phyloP scores from a whole-genome alignment of 805 yeast species.

The Metschnikowia kunwiensis region DNA sequence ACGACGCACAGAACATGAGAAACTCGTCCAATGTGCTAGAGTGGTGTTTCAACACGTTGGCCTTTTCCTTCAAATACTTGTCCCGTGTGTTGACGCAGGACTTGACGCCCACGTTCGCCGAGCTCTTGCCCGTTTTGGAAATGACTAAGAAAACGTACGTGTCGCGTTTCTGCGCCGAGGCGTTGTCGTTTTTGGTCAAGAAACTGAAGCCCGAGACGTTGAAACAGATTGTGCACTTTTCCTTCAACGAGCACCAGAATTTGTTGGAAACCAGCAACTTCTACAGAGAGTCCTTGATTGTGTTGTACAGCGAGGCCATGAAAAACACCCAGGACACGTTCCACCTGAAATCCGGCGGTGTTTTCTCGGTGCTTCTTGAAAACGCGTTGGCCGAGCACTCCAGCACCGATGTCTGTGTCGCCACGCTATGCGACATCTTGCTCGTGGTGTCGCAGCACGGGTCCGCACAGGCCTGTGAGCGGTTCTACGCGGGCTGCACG shows the following conservation, averaged over 20 bases:
- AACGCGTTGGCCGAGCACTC: constrained; percentile 20
- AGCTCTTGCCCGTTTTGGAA: constrained; percentile 62
- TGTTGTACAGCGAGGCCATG: constrained; percentile 69
- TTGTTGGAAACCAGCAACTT: constrained; percentile 38
- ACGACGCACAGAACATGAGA: constrained; percentile 50
- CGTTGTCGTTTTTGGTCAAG: constrained; percentile 77
- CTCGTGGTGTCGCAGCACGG: constrained; percentile 54
- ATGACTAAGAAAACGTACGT: constrained; percentile 58
- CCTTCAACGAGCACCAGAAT: constrained; percentile 34
- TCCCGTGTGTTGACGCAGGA: constrained; percentile 61
- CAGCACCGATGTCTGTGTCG: constrained; percentile 9
- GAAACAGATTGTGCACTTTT: constrained; percentile 40
- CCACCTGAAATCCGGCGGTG: constrained; percentile 64
- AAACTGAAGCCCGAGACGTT: constrained; percentile 55
- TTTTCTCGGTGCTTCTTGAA: constrained; percentile 46
- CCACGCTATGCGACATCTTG: constrained; percentile 55
- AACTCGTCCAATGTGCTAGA: constrained; percentile 67
- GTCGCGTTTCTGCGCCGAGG: constrained; percentile 84
- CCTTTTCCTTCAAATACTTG: constrained; percentile 86
- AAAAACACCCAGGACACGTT: constrained; percentile 67
- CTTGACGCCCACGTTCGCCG: constrained; percentile 63
- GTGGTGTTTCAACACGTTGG: constrained; percentile 79
- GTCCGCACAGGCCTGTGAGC: constrained; percentile 43
- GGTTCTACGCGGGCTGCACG: constrained; percentile 38
- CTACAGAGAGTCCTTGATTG: constrained; percentile 56